phyloP scores from a whole-genome alignment of 169 alveolate species.

The Theileria luwenshuni region DNA sequence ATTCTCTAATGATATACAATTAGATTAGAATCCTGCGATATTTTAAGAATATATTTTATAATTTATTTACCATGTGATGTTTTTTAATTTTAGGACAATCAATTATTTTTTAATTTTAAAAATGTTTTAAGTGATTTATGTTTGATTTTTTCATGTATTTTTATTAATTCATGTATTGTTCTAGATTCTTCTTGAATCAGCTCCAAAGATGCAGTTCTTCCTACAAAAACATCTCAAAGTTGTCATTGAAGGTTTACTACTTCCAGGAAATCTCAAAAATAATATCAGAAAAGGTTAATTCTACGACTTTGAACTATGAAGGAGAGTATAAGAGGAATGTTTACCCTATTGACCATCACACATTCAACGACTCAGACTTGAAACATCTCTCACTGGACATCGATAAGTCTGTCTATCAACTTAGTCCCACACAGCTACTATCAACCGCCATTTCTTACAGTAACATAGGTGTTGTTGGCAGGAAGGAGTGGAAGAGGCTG shows the following conservation, averaged over 20 bases:
- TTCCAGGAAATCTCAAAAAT: constrained; percentile 61
- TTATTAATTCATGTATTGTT: not conserved
- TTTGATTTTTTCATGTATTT: not conserved
- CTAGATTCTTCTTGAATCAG: constrained; percentile 3
- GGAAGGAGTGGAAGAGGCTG: constrained; percentile 55
- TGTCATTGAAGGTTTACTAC: constrained; percentile 65
- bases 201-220: constrained; percentile 13
- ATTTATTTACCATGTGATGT: not conserved
- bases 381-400: constrained; percentile 39
- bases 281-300: constrained; percentile 9
- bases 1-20: constrained; percentile 10
- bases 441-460: constrained; percentile 67
- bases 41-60: not conserved
- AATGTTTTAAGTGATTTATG: not conserved
- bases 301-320: not conserved
- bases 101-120: not conserved
- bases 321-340: not conserved
- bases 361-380: constrained; percentile 28
- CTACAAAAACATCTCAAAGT: constrained; percentile 26
- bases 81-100: not conserved
- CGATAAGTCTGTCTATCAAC: constrained; percentile 15
- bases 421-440: constrained; percentile 62
- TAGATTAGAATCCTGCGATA: not conserved
- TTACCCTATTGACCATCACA: constrained; percentile 3
- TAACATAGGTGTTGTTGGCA: constrained; percentile 36